Base-by-base conservation (phyloP, 2,329 filamentous ascomycete genomes). In the Pestalotiopsis sp. region DNA sequence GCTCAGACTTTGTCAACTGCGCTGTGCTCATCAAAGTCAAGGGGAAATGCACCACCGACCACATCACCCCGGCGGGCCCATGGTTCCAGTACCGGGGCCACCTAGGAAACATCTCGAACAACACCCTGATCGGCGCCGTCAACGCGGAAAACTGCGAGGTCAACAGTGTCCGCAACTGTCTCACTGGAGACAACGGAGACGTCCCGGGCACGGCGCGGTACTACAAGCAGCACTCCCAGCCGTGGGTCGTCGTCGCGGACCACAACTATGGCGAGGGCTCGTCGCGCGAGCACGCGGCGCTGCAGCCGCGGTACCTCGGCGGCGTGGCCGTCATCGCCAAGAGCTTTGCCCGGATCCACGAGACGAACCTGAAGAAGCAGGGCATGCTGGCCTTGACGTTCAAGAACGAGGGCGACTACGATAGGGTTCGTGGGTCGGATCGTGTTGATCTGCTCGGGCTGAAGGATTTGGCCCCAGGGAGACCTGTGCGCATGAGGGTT, bases 11-110 rank as follows among this genome's bases (percentile, higher is more conserved):
- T 71, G 83, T 82, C 49, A 88, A 94, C 79, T 85, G 97, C 70
- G 95, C 95, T 70, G 97, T 99, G 78, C 87, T 99, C 73, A 98
- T 98, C 89, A 99, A 99, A 91, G 89, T 92, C 73, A 84, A 96
- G 84, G 95, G 95, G 83, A 98, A 98, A 90, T 97, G 94, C 73
- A 98, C 95, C 73, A 97, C 95, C 72, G 95, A 97, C 80, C 94
- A 97, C 86, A 97, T 97, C 84, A 97, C 94, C 71, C 96, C 97
- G 93, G 95, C 94, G 74, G 94, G 95, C 74, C 94, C 95, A 71
- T 97, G 95, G 95, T 87, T 98, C 82, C 98, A 98, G 88, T 98
- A 98, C 90, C 94, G 95, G 88, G 95, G 95, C 72, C 95, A 98
- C 82, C 88, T 98, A 78, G 95, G 98, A 90, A 98, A 98, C 90